Percentiles rank a stretch among this genome's conserved stretches.
These are phyloP conservation scores for Pythium vanterpoolii DNA, from an alignment of 352 stramenopile genomes.

Conservation along the genomic window DNA sequence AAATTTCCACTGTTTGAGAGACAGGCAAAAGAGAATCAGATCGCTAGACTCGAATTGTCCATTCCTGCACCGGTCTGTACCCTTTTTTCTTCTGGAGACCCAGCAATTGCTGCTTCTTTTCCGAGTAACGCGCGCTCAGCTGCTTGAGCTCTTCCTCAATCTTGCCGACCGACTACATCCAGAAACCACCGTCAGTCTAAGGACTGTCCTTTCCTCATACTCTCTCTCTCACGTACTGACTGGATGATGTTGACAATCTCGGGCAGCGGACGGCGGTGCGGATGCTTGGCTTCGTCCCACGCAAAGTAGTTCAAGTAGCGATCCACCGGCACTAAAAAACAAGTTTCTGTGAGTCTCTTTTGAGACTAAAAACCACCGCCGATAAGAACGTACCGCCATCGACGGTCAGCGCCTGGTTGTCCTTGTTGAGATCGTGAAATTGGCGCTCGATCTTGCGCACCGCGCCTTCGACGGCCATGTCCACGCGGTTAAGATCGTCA, in stretches of 20 bases:
- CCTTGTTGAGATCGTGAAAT: conserved; percentile 92
- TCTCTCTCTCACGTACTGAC: conserved; percentile 40
- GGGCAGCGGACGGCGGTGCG: conserved; percentile 93
- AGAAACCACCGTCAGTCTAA: neutral
- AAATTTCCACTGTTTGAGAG: conserved; percentile 79
- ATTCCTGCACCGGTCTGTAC: conserved; percentile 20
- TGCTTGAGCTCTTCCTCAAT: conserved; percentile 98
- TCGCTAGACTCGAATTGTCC: neutral
- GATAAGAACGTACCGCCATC: conserved; percentile 52
- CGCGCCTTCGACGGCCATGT: conserved; percentile 92
- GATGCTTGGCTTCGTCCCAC: conserved; percentile 98
- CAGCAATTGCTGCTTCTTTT: conserved; percentile 92
- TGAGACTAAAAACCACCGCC: too few relatives aligned
- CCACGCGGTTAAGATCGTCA: conserved; percentile 96
- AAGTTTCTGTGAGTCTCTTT: neutral
- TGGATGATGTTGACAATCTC: conserved; percentile 96
- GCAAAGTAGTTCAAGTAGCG: conserved; percentile 97
- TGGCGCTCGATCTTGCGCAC: conserved; percentile 97
- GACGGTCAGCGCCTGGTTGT: conserved; percentile 79
- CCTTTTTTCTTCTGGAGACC: conserved; percentile 92
- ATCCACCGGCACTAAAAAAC: conserved; percentile 80
- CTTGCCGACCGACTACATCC: conserved; percentile 81
- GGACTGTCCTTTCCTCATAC: neutral
- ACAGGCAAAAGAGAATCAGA: neutral
- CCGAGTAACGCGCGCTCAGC: conserved; percentile 89